These are phyloP conservation scores for Ganoderma sinense DNA, from an alignment of 1,284 basidiomycete genomes.

Conservation along the genomic window DNA sequence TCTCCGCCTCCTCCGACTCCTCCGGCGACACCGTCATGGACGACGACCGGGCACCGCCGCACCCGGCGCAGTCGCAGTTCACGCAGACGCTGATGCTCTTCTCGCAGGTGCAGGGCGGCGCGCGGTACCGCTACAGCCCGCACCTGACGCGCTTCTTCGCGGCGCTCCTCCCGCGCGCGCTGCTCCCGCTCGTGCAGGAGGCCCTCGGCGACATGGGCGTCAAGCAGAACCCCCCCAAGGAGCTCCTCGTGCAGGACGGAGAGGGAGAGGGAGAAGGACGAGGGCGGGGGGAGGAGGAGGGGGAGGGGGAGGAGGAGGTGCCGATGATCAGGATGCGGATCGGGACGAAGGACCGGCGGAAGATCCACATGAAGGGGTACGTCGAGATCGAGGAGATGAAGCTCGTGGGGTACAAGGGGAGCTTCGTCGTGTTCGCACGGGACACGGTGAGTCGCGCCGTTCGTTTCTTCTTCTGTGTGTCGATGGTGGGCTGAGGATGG, in stretches of 20 bases:
- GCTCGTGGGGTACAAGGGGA: constrained; percentile 53
- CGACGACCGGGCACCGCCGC: constrained; percentile 33
- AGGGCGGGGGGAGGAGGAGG: constrained; percentile 9
- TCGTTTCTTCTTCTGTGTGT: not conserved
- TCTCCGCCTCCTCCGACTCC: constrained; percentile 35
- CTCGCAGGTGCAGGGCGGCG: constrained; percentile 75
- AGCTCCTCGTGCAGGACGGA: constrained; percentile 18
- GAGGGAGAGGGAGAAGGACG: no score
- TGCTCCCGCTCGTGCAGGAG: constrained; percentile 60
- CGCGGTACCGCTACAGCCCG: constrained; percentile 72
- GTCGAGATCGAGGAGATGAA: constrained; percentile 68
- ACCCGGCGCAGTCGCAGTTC: constrained; percentile 56
- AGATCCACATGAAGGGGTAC: constrained; percentile 73
- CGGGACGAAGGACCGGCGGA: constrained; percentile 69
- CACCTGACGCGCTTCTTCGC: constrained; percentile 83
- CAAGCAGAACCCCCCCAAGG: constrained; percentile 54
- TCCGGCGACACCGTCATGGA: constrained; percentile 63
- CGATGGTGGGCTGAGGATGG: not conserved
- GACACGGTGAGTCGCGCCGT: constrained; percentile 57
- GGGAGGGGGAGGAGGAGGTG: constrained; percentile 14
- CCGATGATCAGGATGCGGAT: constrained; percentile 56
- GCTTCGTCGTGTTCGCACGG: constrained; percentile 71
- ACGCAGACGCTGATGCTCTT: constrained; percentile 47
- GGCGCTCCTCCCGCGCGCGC: constrained; percentile 55
- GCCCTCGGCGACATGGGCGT: constrained; percentile 56